Evolutionary conservation across 2,329 filamentous ascomycete genomes (phyloP), one percentile per base, ranked within the genome.

Genomic region (Ustulina deusta): DNA sequence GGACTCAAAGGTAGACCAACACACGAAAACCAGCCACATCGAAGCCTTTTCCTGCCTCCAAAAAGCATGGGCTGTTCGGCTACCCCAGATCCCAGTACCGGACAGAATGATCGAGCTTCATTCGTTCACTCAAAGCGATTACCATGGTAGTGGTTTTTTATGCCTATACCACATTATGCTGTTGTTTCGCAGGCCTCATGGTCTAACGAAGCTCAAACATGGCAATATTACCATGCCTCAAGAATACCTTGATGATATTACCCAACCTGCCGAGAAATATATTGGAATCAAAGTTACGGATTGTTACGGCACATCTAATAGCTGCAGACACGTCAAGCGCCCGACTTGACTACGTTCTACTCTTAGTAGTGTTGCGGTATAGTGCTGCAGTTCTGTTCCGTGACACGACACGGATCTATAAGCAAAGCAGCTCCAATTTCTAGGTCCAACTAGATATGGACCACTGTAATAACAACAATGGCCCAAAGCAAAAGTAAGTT

Each of bases 131-230:
- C 51, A 34, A 1, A 32, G n/a, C 15, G 34, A 56, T 6, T 1
- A 15, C 6, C 13, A 60, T 29, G 13, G 36, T 2, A 54, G 55
- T 49, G 48, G 56, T 6, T 61, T 54, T 32, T 6, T 65, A 9
- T 61, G 63, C 49, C n/a, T 65, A 17, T 61, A 65, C 11, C 63
- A 65, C 6, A 11, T 65, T 13, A 5, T 29, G 17, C 40, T 65
- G 10, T 17, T 65, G 2, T 65, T 65, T 13, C 62, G 62, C 7
- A 10, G 2, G 25, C 62, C 55, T 2, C n/a, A 7, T 36, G 15
- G 3, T 10, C 15, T 65, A 9, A 9, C 13, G 17, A 61, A 20
- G 13, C 56, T 65, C 13, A 25, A 54, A 32, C 46, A 55, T 10
- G 63, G 63, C 9, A 22, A 55, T 20, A 32, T 22, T 11, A 22